A percentile compares a stretch with the other conserved stretches of the same genome.
These are phyloP conservation scores for Solanum appendiculatum DNA, from an alignment of 257 asterid genomes.

Conservation along the genomic window DNA sequence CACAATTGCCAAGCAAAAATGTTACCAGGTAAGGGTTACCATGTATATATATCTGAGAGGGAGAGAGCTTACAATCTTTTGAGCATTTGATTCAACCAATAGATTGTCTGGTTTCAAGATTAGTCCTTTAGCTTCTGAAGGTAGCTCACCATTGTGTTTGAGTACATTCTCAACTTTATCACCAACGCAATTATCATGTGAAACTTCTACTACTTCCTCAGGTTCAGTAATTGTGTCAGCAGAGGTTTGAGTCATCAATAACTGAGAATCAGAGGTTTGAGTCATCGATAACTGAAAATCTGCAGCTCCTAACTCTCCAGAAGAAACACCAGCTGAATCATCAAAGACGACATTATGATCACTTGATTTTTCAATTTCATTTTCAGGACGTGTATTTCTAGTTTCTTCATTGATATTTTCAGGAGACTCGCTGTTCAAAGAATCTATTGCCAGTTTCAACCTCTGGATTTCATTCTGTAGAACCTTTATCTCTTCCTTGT, in stretches of 20 bases:
- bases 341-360: conserved; percentile 17
- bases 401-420: conserved; percentile 27
- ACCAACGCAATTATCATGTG: conserved; percentile 21
- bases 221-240: conserved; percentile 25
- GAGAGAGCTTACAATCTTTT: conserved; percentile 43
- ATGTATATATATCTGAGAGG: not conserved
- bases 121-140: conserved; percentile 29
- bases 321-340: conserved; percentile 23
- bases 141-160: conserved; percentile 26
- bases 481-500: conserved; percentile 28
- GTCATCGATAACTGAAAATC: conserved; percentile 26
- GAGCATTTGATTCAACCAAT: conserved; percentile 43
- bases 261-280: conserved; percentile 21
- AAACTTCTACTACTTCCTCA: conserved; percentile 37
- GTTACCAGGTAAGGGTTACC: not conserved
- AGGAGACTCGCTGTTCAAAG: conserved; percentile 19
- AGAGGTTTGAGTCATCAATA: conserved; percentile 22
- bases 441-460: conserved; percentile 21
- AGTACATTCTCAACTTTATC: conserved; percentile 21
- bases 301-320: conserved; percentile 22
- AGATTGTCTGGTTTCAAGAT: conserved; percentile 28
- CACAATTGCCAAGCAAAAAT: not conserved
- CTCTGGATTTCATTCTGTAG: conserved; percentile 40
- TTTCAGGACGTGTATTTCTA: conserved; percentile 21
- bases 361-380: conserved; percentile 30